Evolutionary conservation across 441 rosid genomes (phyloP).

Genomic region (Croton laevigatus): DNA sequence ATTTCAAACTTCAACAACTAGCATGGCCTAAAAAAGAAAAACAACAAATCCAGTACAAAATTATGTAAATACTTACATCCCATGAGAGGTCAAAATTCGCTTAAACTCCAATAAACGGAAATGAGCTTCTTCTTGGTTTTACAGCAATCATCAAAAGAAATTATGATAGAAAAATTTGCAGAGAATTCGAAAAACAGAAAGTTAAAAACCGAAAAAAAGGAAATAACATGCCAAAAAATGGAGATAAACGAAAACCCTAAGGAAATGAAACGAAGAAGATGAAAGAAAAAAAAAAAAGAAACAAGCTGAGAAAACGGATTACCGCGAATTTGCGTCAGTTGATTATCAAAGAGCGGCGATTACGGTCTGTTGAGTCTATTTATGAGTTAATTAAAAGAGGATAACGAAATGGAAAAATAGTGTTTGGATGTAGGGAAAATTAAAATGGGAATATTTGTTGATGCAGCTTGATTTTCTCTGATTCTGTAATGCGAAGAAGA

Average conservation of each 20-base stretch:
- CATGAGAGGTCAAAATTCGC: not conserved
- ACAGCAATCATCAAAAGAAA: not conserved
- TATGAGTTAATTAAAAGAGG: not conserved
- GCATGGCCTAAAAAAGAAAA: not conserved
- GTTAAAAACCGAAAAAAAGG: not conserved
- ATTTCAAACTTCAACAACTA: conserved; percentile 22
- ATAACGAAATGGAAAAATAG: not conserved
- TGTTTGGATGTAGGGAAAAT: not conserved
- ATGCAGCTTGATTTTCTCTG: conserved; percentile 9
- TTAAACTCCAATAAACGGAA: not conserved
- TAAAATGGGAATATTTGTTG: not conserved
- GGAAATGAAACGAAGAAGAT: not conserved
- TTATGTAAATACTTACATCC: no score
- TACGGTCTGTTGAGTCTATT: conserved; percentile 15
- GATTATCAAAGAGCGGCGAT: conserved; percentile 7
- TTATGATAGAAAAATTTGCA: not conserved
- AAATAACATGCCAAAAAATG: not conserved
- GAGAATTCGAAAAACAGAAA: not conserved
- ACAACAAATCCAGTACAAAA: no score
- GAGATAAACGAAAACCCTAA: not conserved
- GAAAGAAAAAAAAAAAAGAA: not conserved
- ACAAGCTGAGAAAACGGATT: conserved; percentile 39
- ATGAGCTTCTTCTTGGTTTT: not conserved
- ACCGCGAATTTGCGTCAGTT: conserved; percentile 32
- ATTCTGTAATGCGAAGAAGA: not conserved